Evolutionary conservation across 176 grass and related monocot species (phyloP).

Genomic region (Metroxylon sagu): DNA sequence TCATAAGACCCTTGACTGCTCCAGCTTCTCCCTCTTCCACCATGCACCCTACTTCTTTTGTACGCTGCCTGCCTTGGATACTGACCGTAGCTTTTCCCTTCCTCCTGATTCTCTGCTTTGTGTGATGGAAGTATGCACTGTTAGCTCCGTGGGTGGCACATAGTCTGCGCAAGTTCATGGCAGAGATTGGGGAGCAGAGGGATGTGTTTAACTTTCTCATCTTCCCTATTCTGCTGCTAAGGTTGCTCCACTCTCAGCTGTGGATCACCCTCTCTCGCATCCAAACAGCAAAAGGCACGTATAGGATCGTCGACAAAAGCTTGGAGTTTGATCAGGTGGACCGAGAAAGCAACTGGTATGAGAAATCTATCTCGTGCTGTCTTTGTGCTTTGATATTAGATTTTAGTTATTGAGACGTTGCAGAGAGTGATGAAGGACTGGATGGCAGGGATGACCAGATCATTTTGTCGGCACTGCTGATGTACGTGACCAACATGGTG

Average conservation of each 20-base stretch:
- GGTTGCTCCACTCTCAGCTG: conserved; percentile 5
- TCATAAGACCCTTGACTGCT: not conserved
- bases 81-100: too few species aligned
- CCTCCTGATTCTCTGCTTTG: too few species aligned
- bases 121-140: conserved; percentile 33
- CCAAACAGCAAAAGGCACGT: conserved; percentile 5
- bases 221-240: conserved; percentile 10
- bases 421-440: too few species aligned
- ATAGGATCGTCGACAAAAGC: conserved; percentile 13
- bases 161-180: conserved; percentile 35
- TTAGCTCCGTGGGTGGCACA: conserved; percentile 46
- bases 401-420: too few species aligned
- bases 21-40: not conserved
- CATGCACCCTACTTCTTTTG: not conserved
- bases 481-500: too few species aligned
- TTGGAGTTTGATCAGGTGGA: conserved; percentile 6
- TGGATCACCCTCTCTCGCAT: conserved; percentile 1
- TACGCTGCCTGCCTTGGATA: too few species aligned
- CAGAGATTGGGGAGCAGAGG: conserved; percentile 1
- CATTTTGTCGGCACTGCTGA: too few species aligned
- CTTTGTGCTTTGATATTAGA: too few species aligned
- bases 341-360: too few species aligned
- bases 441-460: too few species aligned
- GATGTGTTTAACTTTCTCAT: conserved; percentile 28
- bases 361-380: too few species aligned